These are phyloP conservation scores for Aegle marmelos DNA, from an alignment of 345 rosid species.

Conservation along the genomic window DNA sequence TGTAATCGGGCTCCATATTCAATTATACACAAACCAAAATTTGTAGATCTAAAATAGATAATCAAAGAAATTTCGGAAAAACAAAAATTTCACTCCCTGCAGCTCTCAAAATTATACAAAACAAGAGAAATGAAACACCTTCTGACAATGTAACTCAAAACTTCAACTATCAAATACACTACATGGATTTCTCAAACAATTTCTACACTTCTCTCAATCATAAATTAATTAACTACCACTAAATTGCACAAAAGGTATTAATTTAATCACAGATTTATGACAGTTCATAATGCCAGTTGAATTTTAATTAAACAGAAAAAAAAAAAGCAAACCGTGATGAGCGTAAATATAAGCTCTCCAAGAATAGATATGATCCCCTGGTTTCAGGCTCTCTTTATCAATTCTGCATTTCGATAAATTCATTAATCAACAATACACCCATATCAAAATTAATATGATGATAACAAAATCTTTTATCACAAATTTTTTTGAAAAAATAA, in stretches of 20 bases:
- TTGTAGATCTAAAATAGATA: neutral
- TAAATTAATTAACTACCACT: neutral
- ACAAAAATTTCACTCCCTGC: neutral
- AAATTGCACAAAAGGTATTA: neutral
- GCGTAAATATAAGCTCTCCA: constrained; percentile 96
- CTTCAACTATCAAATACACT: neutral
- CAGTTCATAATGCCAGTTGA: too few species aligned
- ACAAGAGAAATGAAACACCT: neutral
- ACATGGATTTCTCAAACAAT: neutral
- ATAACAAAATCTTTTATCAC: neutral
- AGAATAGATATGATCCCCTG: constrained; percentile 89
- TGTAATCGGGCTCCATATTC: neutral
- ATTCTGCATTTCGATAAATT: constrained; percentile 34
- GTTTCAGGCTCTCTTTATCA: constrained; percentile 49
- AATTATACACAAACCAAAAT: neutral
- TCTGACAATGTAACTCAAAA: neutral
- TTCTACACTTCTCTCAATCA: neutral
- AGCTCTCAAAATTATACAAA: neutral
- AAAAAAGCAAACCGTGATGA: constrained; percentile 62
- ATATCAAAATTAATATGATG: neutral
- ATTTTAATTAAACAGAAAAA: neutral
- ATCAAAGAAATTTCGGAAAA: neutral
- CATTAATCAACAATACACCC: neutral
- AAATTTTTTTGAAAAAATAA: neutral
- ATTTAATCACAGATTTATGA: neutral